Conservation (phyloP, 2,329 filamentous ascomycete species). For the Talaromyces sp. region DNA sequence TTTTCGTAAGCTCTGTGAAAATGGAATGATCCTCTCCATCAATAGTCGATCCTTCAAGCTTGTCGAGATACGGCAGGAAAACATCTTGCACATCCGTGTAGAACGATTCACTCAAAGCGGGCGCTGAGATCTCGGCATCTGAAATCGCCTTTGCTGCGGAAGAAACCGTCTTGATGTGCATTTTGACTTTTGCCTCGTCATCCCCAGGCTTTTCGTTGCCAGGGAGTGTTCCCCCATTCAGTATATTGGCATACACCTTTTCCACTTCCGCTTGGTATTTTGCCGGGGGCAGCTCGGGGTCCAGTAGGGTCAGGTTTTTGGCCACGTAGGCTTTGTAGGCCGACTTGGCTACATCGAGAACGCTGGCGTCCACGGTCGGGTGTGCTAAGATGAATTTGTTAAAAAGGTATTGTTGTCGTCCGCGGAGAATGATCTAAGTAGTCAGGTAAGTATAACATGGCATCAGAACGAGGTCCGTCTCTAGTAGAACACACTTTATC, state of each 20-base stretch:
- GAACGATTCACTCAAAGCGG: slow-evolving; percentile 41
- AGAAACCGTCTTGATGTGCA: slow-evolving; percentile 66
- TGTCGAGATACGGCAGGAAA: slow-evolving; percentile 75
- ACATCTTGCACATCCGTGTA: slow-evolving; percentile 60
- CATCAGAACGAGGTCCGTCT: not conserved
- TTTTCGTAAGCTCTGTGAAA: slow-evolving; percentile 78
- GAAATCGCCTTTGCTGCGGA: slow-evolving; percentile 49
- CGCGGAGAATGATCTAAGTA: slow-evolving; percentile 54
- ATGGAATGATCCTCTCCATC: slow-evolving; percentile 62
- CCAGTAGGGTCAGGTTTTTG: slow-evolving; percentile 59
- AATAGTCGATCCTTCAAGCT: slow-evolving; percentile 50
- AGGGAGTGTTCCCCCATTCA: slow-evolving; percentile 50
- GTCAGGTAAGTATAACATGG: not conserved
- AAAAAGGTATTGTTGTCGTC: slow-evolving; percentile 74
- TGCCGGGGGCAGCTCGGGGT: slow-evolving; percentile 38
- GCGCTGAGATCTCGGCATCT: slow-evolving; percentile 20
- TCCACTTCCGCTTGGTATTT: slow-evolving; percentile 44
- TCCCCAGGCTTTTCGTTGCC: slow-evolving; percentile 58
- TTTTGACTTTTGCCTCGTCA: slow-evolving; percentile 79
- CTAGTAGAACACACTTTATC: slow-evolving; percentile 52
- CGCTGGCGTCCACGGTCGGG: slow-evolving; percentile 36
- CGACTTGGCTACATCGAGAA: slow-evolving; percentile 43
- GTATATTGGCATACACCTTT: slow-evolving; percentile 48
- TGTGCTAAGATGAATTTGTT: slow-evolving; percentile 57
- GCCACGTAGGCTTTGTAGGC: slow-evolving; percentile 56